Base-by-base conservation (phyloP, 2,329 filamentous ascomycete genomes). In the Myriangium duriaei region DNA sequence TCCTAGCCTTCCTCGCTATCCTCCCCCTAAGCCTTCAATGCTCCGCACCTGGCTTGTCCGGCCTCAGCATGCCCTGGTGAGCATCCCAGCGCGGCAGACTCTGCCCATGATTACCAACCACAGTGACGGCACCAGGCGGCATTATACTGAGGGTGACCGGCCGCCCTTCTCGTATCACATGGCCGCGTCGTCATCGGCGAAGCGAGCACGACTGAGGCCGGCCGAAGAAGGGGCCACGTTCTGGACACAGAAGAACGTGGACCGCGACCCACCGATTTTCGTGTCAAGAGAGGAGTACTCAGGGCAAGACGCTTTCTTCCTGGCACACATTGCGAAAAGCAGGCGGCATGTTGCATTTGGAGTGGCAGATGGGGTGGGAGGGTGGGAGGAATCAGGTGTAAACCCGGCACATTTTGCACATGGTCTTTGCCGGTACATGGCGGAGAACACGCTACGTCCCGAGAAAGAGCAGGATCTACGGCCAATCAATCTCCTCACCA, bases 221-320 rank as follows among this genome's bases (percentile, higher is more conserved):
- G 53, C 74, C 71, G 46, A 70, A 69, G 43, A 67, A 64, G 42
- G 66, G 66, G 35, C 63, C 63, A 52, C 57, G 34, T 53, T 46
- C 43, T 58, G 53, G 48, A 48, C 47, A 29, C 56, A 57, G 40
- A 49, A 48, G n/a, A 46, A 56, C 13, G 37, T 43, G 11, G 46
- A 49, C 34, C 31, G 47, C 58, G 69, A 48, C 66, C 71, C 52
- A 74, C 75, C 55, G 4, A 57, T 56, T 32, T 45, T 58, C 24
- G 49, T 47, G 11, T 56, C 53, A 2, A 51, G 67, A 64, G 48
- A 69, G 65, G 45, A 75, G 81, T 15, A 82, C 80, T 34, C 79
- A 76, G 91, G 91, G 11, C 87, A 98, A 61, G 91, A 98, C 69
- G 84, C 91, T 41, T 96, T 95, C 65, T 98, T 98, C 61, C 80